phyloP scores from a whole-genome alignment of 2,329 filamentous ascomycete species.

The Colletotrichum lupini region DNA sequence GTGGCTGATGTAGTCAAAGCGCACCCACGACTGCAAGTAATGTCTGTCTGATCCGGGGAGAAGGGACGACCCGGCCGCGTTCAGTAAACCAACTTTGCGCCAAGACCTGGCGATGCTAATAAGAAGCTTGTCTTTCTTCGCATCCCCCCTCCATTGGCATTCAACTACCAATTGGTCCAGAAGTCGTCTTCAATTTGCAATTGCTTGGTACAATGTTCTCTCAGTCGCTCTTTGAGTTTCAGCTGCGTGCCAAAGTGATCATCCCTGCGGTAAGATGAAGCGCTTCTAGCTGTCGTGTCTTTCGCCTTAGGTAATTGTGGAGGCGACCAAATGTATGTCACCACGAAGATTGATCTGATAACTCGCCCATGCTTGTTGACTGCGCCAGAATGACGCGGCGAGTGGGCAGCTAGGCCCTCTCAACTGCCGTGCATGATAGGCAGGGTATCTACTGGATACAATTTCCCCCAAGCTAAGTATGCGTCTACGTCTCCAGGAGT shows the following conservation, averaged over 20 bases:
- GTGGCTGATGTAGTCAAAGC: not conserved
- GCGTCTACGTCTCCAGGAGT: too few species aligned
- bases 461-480: too few species aligned
- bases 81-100: not conserved
- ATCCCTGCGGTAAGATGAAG: too few species aligned
- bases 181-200: not conserved
- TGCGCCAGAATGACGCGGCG: constrained; percentile 1
- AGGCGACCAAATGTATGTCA: too few species aligned
- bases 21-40: not conserved
- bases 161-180: not conserved
- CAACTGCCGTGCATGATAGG: constrained; percentile 5
- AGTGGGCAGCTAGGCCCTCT: not conserved
- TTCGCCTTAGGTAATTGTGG: too few species aligned
- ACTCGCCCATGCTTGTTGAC: not conserved
- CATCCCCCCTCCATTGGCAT: not conserved
- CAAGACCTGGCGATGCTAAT: not conserved
- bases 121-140: not conserved
- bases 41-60: not conserved
- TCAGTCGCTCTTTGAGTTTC: too few species aligned
- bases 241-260: too few species aligned
- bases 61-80: not conserved
- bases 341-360: not conserved
- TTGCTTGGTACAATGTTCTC: too few species aligned
- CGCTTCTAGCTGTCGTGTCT: too few species aligned
- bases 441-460: not conserved